Conservation (phyloP, 2,329 filamentous ascomycete genomes). For the Sphaerulina vaccinii region DNA sequence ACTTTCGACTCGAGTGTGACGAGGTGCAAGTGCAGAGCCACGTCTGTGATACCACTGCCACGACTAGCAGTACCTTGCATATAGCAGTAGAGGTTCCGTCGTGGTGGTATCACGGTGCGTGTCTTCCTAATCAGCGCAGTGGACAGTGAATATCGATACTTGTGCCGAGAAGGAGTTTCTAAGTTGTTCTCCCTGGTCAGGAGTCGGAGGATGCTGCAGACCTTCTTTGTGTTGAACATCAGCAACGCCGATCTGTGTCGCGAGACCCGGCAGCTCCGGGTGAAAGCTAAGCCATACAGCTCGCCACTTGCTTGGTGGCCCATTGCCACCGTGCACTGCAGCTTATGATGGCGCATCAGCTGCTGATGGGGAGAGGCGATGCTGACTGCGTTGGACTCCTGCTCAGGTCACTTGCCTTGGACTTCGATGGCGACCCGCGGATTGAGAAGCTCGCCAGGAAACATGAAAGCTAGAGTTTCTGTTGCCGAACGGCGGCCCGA, state of each 20-base stretch:
- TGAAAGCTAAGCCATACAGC: background rate
- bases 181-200: no score
- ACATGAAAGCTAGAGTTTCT: no score
- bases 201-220: background rate
- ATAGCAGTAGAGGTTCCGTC: background rate
- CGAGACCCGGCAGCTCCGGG: background rate
- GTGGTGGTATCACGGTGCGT: background rate
- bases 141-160: no score
- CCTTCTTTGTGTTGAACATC: background rate
- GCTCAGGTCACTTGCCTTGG: background rate
- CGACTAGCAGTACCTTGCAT: conserved; percentile 9
- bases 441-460: no score
- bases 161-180: no score
- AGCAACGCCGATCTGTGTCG: background rate
- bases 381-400: background rate
- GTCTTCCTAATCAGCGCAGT: background rate
- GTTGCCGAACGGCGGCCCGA: no score
- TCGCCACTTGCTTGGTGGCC: background rate
- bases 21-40: background rate
- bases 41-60: conserved; percentile 6
- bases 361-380: background rate
- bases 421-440: no score
- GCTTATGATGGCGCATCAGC: background rate
- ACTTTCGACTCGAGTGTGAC: background rate
- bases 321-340: background rate